Conservation (phyloP, 164 flowering plant genomes). For the Nelumbo lutea region DNA sequence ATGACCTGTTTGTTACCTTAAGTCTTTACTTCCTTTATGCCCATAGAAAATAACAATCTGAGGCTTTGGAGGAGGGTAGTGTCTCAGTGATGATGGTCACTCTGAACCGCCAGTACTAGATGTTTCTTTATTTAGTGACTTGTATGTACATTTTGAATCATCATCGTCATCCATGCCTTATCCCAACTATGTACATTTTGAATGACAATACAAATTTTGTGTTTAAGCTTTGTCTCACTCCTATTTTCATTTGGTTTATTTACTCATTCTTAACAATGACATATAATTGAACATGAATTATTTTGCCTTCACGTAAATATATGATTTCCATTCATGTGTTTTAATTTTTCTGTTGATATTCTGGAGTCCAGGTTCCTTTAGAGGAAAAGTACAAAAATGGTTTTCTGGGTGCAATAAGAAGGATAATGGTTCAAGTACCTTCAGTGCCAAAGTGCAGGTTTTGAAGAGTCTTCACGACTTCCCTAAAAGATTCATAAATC, state of each 20-base stretch:
- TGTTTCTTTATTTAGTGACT: too few relatives aligned
- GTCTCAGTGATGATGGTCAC: too few relatives aligned
- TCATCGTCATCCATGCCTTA: too few relatives aligned
- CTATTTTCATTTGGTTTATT: neutral
- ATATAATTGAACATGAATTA: neutral
- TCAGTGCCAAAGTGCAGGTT: constrained; percentile 18
- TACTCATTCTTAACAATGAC: neutral
- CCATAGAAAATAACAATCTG: too few relatives aligned
- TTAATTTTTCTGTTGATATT: constrained; percentile 6
- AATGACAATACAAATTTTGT: too few relatives aligned
- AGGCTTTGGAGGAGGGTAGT: too few relatives aligned
- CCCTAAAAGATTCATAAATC: constrained; percentile 38
- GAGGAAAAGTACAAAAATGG: constrained; percentile 55
- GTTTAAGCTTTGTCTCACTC: too few relatives aligned
- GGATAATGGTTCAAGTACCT: constrained; percentile 15
- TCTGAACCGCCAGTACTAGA: too few relatives aligned
- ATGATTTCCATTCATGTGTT: neutral
- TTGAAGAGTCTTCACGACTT: constrained; percentile 44
- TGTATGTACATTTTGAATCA: too few relatives aligned
- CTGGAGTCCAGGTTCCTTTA: constrained; percentile 49
- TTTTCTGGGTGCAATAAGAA: constrained; percentile 31
- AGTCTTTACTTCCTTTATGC: too few relatives aligned
- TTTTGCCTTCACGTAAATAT: neutral
- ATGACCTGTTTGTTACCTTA: too few relatives aligned
- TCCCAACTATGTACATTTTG: too few relatives aligned